These are phyloP conservation scores for Geoglossum cookeanum DNA, from an alignment of 2,329 filamentous ascomycete genomes.

Conservation along the genomic window DNA sequence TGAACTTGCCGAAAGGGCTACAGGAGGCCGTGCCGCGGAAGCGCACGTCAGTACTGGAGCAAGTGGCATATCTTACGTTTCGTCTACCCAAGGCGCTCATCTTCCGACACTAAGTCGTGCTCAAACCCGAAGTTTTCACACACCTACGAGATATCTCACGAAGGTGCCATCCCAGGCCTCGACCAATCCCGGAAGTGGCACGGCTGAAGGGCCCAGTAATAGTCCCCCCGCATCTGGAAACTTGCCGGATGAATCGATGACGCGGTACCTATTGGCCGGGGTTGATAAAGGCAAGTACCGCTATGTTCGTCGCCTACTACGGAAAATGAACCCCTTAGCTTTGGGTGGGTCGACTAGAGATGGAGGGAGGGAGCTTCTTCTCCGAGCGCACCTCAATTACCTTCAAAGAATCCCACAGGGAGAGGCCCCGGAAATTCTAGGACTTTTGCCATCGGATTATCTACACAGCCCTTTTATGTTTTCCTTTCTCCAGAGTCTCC, in stretches of 20 bases:
- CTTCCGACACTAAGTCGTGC: not conserved
- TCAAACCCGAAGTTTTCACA: constrained; percentile 4
- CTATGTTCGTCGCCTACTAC: not conserved
- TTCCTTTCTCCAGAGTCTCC: constrained; percentile 20
- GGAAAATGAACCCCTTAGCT: not conserved
- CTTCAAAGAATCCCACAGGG: constrained; percentile 15
- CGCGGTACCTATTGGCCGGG: not conserved
- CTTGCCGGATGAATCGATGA: not conserved
- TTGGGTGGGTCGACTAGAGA: not conserved
- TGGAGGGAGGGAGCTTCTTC: constrained; percentile 3
- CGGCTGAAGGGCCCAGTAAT: not conserved
- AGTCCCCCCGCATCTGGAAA: not conserved
- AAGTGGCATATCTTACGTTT: not conserved
- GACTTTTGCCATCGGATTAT: constrained; percentile 19
- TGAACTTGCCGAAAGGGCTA: constrained; percentile 13
- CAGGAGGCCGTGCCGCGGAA: constrained; percentile 4
- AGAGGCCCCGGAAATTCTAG: constrained; percentile 18
- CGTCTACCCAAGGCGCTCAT: not conserved
- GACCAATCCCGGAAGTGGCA: not conserved
- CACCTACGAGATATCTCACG: not conserved
- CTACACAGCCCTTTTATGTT: constrained; percentile 24
- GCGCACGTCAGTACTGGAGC: no score
- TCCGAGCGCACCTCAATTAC: constrained; percentile 10
- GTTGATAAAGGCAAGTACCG: not conserved
- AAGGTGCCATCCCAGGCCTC: not conserved